Conservation (phyloP, 495 filamentous ascomycete species). For the Talaromyces stipitatus region DNA sequence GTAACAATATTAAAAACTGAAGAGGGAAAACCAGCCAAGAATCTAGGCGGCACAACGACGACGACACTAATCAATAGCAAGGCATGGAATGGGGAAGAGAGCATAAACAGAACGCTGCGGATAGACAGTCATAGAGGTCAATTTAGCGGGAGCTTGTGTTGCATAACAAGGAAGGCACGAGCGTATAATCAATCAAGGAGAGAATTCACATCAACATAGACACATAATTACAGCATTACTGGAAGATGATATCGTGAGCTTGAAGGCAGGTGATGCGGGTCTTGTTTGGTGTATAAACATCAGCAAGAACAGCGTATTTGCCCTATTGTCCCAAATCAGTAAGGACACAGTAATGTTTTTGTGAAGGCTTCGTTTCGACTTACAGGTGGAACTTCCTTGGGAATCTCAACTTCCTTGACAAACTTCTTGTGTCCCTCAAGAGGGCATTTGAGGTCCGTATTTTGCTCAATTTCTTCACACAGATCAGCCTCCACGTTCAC, state of each 20-base stretch:
- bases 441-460: conserved; percentile 86
- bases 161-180: background rate
- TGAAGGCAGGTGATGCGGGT: conserved; percentile 75
- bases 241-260: conserved; percentile 41
- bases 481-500: conserved; percentile 72
- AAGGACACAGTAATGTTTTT: background rate
- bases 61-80: background rate
- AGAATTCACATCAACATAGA: background rate
- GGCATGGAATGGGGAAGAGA: background rate
- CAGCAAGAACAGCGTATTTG: conserved; percentile 78
- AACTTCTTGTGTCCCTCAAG: conserved; percentile 66
- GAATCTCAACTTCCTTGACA: conserved; percentile 75
- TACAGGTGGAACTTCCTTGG: conserved; percentile 84
- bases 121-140: background rate
- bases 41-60: background rate
- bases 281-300: conserved; percentile 65
- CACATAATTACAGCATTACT: conserved; percentile 9
- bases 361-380: conserved; percentile 24
- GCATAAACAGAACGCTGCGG: background rate
- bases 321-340: conserved; percentile 46
- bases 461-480: conserved; percentile 70
- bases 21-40: background rate
- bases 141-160: background rate
- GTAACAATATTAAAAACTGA: background rate
- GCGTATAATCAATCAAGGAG: background rate